phyloP scores from a whole-genome alignment of 805 yeast genomes.

The Candida dajiaensis region DNA sequence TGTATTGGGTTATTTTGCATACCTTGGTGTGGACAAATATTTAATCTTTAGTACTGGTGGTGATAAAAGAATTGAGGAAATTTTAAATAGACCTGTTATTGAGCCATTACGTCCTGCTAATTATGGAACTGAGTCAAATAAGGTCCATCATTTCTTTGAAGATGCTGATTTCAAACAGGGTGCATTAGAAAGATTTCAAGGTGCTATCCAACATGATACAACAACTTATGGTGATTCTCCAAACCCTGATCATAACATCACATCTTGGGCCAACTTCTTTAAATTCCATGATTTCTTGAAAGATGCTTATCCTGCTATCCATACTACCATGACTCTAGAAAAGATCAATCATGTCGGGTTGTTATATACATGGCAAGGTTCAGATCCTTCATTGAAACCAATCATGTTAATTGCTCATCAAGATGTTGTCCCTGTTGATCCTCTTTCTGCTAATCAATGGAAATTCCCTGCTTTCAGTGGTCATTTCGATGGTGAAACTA shows the following conservation, averaged over 20 bases:
- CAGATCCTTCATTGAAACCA: slow-evolving; percentile 48
- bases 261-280: slow-evolving; percentile 27
- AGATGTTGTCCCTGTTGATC: slow-evolving; percentile 77
- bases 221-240: slow-evolving; percentile 45
- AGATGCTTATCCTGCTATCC: slow-evolving; percentile 50
- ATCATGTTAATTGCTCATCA: slow-evolving; percentile 70
- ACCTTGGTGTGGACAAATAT: neutral
- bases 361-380: slow-evolving; percentile 60
- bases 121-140: neutral
- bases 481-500: slow-evolving; percentile 52
- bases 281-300: slow-evolving; percentile 45
- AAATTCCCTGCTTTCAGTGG: slow-evolving; percentile 61
- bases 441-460: slow-evolving; percentile 55
- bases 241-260: slow-evolving; percentile 24
- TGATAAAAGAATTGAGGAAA: neutral
- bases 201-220: slow-evolving; percentile 61
- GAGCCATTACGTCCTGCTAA: neutral
- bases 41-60: neutral
- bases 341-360: slow-evolving; percentile 60
- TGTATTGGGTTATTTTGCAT: neutral
- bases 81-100: neutral
- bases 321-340: slow-evolving; percentile 40
- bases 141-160: neutral
- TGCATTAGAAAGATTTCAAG: slow-evolving; percentile 42
- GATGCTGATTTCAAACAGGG: slow-evolving; percentile 11